Evolutionary conservation across 805 yeast species (phyloP), one percentile per base, ranked within the genome.

Genomic region (Starmerella bombicola): DNA sequence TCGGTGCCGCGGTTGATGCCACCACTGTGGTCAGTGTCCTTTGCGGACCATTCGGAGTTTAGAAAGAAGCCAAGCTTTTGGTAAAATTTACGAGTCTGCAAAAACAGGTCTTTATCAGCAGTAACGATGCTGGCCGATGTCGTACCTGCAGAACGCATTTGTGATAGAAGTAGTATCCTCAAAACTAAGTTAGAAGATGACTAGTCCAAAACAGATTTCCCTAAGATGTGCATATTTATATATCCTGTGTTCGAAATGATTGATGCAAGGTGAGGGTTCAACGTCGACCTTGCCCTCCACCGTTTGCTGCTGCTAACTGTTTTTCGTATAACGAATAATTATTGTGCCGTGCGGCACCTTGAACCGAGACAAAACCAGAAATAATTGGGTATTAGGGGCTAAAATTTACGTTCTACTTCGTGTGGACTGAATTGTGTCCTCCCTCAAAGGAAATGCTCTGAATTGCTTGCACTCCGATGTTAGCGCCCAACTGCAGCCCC

Each of bases 91-190:
- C 70, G 58, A 3, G 85, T 68, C 23, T 66, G 54, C 22, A 62
- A 50, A 42, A 68, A 71, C 28, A 71, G 56, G 13, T 55, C 56
- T 20, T 58, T 55, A 41, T 68, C 67, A 15, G 74, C 64, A 9
- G 86, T 82, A 47, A 66, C 65, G 15, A 60, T 16, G 26, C 53
- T 45, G 26, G 58, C 62, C 53, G 88, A 83, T 56, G 78, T 81
- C 15, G 94, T 93, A 5, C 95, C 78, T 50, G 69, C 34, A 20
- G 51, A 33, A 12, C 40, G 16, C 50, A 46, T 46, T 24, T 24
- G 9, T 13, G 9, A 24, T 10, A 24, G 9, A 24, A 24, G n/a
- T n/a, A n/a, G n/a, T n/a, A n/a, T n/a, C n/a, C n/a, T n/a, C n/a
- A n/a, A n/a, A n/a, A n/a, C n/a, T n/a, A n/a, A n/a, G n/a, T n/a